Conservation (phyloP, 2,329 filamentous ascomycete species). For the Aspergillus phoenicis region DNA sequence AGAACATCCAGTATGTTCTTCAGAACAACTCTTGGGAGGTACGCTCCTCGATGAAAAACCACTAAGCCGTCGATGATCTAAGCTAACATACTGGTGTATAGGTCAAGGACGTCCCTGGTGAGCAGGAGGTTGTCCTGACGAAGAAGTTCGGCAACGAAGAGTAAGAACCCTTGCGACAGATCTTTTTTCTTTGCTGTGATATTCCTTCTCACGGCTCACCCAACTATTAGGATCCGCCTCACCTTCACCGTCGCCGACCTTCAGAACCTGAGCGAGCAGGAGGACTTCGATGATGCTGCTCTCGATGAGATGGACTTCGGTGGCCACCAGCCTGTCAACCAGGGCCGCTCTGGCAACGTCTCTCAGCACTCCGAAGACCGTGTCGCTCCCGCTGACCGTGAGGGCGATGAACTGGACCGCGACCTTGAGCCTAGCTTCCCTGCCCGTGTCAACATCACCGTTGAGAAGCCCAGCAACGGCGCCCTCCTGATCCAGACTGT, state of each 20-base stretch:
- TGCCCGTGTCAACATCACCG: conserved; percentile 78
- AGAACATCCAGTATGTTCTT: conserved; percentile 89
- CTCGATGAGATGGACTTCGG: conserved; percentile 61
- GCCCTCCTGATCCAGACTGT: conserved; percentile 84
- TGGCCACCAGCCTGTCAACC: conserved; percentile 57
- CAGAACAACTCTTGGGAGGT: conserved; percentile 83
- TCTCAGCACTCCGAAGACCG: conserved; percentile 56
- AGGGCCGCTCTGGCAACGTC: conserved; percentile 55
- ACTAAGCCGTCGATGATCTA: background rate
- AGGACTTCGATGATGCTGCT: conserved; percentile 59
- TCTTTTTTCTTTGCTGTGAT: background rate
- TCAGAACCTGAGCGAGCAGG: conserved; percentile 63
- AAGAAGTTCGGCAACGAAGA: conserved; percentile 85
- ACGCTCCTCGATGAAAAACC: conserved; percentile 15
- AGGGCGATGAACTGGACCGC: conserved; percentile 59
- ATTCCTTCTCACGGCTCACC: background rate
- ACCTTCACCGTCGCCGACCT: conserved; percentile 85
- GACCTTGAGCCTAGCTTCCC: conserved; percentile 65
- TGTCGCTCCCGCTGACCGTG: conserved; percentile 59
- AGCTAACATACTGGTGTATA: conserved; percentile 26
- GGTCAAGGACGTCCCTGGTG: conserved; percentile 74
- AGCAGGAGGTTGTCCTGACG: conserved; percentile 84
- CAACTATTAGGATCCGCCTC: conserved; percentile 66
- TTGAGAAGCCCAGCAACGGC: conserved; percentile 85
- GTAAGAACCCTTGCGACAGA: conserved; percentile 53